A percentile compares a stretch with the other conserved stretches of the same genome.
Evolutionary conservation across 2,329 filamentous ascomycete genomes (phyloP).

Genomic region (Nothophoma quercina): DNA sequence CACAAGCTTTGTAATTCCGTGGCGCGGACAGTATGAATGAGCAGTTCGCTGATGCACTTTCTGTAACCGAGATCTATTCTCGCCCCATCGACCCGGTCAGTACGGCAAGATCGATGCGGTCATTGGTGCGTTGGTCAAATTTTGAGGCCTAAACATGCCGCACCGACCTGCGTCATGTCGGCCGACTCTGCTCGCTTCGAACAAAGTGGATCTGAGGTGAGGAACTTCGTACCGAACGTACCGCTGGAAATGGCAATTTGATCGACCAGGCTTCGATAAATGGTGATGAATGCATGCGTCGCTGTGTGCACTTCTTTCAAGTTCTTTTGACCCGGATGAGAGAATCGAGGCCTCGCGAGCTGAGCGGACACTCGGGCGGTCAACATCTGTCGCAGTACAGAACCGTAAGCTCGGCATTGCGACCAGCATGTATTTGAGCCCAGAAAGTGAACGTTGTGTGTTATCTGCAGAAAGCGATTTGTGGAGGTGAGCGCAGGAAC

Average conservation of each 20-base stretch:
- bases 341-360: too few relatives aligned
- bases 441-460: too few relatives aligned
- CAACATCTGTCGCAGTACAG: too few relatives aligned
- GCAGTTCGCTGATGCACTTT: not conserved
- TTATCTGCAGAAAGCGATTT: too few relatives aligned
- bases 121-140: conserved; percentile 5
- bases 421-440: too few relatives aligned
- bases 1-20: conserved; percentile 7
- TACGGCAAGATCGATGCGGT: conserved; percentile 2
- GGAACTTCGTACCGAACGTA: not conserved
- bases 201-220: not conserved
- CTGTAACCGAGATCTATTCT: conserved; percentile 10
- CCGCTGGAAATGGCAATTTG: conserved; percentile 6
- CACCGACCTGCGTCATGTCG: conserved; percentile 8
- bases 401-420: too few relatives aligned
- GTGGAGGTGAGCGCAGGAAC: not conserved
- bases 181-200: not conserved
- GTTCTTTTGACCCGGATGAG: too few relatives aligned
- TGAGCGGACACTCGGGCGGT: too few relatives aligned
- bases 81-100: not conserved
- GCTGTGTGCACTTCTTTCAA: too few relatives aligned
- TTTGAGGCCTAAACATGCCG: conserved; percentile 4
- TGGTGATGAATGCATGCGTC: not conserved
- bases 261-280: not conserved
- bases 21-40: not conserved